Base-by-base conservation (phyloP, 805 yeast species). In the Pichia exigua region DNA sequence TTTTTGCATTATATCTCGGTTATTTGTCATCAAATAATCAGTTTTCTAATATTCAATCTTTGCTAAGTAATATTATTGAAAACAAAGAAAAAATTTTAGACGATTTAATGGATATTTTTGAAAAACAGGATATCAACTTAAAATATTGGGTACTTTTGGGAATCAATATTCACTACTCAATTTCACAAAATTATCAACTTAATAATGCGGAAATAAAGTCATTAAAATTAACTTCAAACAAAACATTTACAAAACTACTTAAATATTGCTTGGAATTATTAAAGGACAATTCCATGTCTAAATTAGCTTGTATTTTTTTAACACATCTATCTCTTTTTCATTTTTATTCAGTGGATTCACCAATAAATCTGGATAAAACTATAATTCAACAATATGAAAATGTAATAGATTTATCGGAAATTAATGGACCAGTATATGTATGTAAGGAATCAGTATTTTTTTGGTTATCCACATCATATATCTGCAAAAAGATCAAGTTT, bases 381-480 rank as follows among this genome's bases (percentile, higher is more conserved):
- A 57, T 81, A 10, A 50, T 68, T 4, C 76, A 71, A 44, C 78
- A 77, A 54, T 63, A 82, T 32, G 76, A 75, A 42, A 76, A 75
- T 28, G 48, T 81, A 1, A 65, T 77, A 45, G 85, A 82, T 39
- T 61, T 77, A 7, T 67, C 86, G 0, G 84, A 79, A 44, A 67
- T 82, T 0, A 78, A 76, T 61, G 92, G 92, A 0, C 92, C 94
- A 2, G 60, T 65, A 1, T 24, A 55, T 1, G 48, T 82, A 1
- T 70, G 74, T 45, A 67, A 74, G 43, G 78, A 74, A 46, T 68
- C 85, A 4, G 65, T 79, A 28, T 56, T 61, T 15, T 78, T 84
- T 55, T 85, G 91, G 91, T 64, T 70, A 48, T 57, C 70, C 0
- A 55, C 77, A 3, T 63, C 72, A 17, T 61, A 62, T 3, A 59